phyloP scores from a whole-genome alignment of 2,329 filamentous ascomycete species.

The Microcyclosporella mali region DNA sequence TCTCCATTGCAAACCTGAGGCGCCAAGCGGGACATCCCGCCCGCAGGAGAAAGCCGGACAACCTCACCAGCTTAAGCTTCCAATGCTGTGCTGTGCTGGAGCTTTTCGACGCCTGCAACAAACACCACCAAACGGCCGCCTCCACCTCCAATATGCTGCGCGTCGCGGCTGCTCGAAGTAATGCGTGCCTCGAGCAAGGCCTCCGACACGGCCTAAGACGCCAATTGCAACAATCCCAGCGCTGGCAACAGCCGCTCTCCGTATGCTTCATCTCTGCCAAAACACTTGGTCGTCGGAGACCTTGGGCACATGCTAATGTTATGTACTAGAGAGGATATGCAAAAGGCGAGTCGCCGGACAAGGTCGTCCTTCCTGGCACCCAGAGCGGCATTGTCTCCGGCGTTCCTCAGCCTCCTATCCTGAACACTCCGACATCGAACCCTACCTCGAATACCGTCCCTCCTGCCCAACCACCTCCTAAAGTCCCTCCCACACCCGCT shows the following conservation, averaged over 20 bases:
- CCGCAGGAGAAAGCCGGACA: no score
- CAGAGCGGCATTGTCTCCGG: conserved; percentile 25
- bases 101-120: no score
- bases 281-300: not conserved
- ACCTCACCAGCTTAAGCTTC: no score
- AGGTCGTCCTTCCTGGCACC: conserved; percentile 31
- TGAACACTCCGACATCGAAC: conserved; percentile 14
- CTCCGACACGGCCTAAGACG: conserved; percentile 8
- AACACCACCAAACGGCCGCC: not conserved
- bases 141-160: conserved; percentile 17
- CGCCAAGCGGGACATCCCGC: no score
- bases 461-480: conserved; percentile 15
- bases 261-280: not conserved
- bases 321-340: conserved; percentile 26
- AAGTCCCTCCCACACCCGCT: conserved; percentile 23
- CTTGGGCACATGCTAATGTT: not conserved
- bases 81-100: no score
- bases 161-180: conserved; percentile 18
- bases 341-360: conserved; percentile 26
- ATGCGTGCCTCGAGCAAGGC: conserved; percentile 13
- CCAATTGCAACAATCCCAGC: conserved; percentile 12
- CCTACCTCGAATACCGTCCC: conserved; percentile 12
- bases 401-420: conserved; percentile 28
- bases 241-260: conserved; percentile 7
- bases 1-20: no score